These are phyloP conservation scores for Sherardia arvensis DNA, from an alignment of 257 asterid genomes.

Conservation along the genomic window DNA sequence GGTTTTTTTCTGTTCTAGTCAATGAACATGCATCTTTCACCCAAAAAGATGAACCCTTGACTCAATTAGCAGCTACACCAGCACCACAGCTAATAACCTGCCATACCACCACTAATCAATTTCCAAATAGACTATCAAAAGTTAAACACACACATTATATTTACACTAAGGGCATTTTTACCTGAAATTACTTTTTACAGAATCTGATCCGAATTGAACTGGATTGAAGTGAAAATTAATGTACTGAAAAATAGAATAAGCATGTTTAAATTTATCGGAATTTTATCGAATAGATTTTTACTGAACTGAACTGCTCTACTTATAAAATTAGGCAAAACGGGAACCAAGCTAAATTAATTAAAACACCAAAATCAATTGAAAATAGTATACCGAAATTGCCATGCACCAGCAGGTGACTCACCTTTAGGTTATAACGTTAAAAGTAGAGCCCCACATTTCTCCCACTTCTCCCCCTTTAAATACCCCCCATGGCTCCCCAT, in stretches of 20 bases:
- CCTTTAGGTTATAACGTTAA: conserved; percentile 18
- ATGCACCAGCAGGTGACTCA: conserved; percentile 23
- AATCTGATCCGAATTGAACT: too few relatives aligned
- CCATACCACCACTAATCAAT: not conserved
- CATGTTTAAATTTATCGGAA: too few relatives aligned
- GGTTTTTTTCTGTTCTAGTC: not conserved
- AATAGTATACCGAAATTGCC: conserved; percentile 16
- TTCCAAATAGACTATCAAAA: not conserved
- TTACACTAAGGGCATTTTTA: too few relatives aligned
- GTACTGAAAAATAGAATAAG: too few relatives aligned
- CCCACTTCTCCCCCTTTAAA: conserved; percentile 23
- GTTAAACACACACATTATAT: too few relatives aligned
- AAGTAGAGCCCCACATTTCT: conserved; percentile 19
- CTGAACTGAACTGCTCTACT: too few relatives aligned
- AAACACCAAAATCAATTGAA: not conserved
- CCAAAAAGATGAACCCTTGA: not conserved
- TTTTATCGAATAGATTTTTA: too few relatives aligned
- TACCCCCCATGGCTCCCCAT: conserved; percentile 17
- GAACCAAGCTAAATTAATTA: not conserved
- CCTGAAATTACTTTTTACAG: too few relatives aligned
- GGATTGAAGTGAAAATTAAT: too few relatives aligned
- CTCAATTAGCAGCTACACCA: not conserved
- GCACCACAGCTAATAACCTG: not conserved
- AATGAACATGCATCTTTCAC: not conserved
- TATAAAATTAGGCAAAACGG: not conserved